Base-by-base conservation (phyloP, 2,329 filamentous ascomycete genomes). In the Saccharata proteae region DNA sequence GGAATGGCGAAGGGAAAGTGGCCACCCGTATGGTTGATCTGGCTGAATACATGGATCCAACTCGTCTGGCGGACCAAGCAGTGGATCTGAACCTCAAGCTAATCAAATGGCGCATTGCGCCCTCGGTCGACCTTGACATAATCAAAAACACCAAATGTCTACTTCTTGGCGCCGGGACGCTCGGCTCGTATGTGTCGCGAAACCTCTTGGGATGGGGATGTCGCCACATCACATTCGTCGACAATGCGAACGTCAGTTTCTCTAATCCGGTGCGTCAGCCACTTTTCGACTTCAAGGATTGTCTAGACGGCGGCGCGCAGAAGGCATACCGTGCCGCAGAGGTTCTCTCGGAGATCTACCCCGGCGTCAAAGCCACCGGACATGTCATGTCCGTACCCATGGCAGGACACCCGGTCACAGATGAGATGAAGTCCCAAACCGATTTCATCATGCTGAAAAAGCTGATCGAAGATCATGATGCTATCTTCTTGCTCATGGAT, bases 21-120 rank as follows among this genome's bases (percentile, higher is more conserved):
- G 72, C 74, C 12, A 76, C 81, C 11, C 77, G 81, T 42, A 70
- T 79, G 12, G 83, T 84, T 10, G 84, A 92, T 46, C 66, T 98
- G 6, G 80, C 80, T 13, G 84, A 90, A 45, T 93, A 93, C 45
- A 88, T 98, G 80, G 86, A 98, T 49, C 88, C 90, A 5, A 65
- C 70, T 19, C 77, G 77, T 44, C 65, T 96, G 12, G 90, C 90
- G 14, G 86, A 96, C 50, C 85, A 93, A 52, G 85, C 86, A 1
- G 88, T 96, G 7, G 90, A 98, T 48, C 68, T 98, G 36, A 98
- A 98, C 48, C 66, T 96, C 38, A 96, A 96, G 58, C 69, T 98
- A 36, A 98, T 98, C 77, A 98, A 94, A 60, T 98, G 90, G 90
- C 77, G 90, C 22, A 84, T 98, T 46, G 83, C 85, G 6, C 90